Evolutionary conservation across 2,329 filamentous ascomycete species (phyloP), one percentile per base, ranked within the genome.

Genomic region (Bimuria novae-zelandiae): DNA sequence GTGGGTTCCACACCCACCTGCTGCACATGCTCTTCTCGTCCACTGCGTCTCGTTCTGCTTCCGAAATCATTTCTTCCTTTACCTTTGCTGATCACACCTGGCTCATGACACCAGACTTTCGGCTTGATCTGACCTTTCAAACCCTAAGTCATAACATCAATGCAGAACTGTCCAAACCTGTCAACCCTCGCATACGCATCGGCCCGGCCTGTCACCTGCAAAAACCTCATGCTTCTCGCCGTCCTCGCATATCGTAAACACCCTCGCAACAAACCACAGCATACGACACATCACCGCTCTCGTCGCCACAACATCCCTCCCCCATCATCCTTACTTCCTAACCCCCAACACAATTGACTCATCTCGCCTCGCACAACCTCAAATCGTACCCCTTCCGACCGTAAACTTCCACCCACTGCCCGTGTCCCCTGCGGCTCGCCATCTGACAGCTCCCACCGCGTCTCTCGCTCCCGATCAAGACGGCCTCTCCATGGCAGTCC

Each of bases 1-100:
- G 53, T 25, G 54, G 57, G 52, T 55, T 57, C 54, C 41, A 46
- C 46, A 49, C 51, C 51, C 46, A 46, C 51, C 16, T 44, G 35
- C 41, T 44, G 41, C 25, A 33, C n/a, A 27, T 33, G n/a, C 30
- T 8, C 7, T 33, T 14, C 11, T 33, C 5, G 5, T 7, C 30
- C 30, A 33, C 10, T 14, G 30, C 5, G 25, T 27, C 25, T 27
- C 25, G 7, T 4, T 12, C 7, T 33, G 30, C n/a, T 33, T 12
- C 30, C 30, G 12, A 33, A 8, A 33, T 14, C 6, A 4, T 12
- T 33, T 4, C 25, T 27, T 27, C 25, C 6, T 10, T 27, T 27
- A 27, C 25, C 25, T 6, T 27, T n/a, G n/a, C n/a, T n/a, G n/a
- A n/a, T n/a, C n/a, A n/a, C n/a, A n/a, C n/a, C n/a, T n/a, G n/a